phyloP scores from a whole-genome alignment of 2,329 filamentous ascomycete genomes.

The Paradendryphiella salina region DNA sequence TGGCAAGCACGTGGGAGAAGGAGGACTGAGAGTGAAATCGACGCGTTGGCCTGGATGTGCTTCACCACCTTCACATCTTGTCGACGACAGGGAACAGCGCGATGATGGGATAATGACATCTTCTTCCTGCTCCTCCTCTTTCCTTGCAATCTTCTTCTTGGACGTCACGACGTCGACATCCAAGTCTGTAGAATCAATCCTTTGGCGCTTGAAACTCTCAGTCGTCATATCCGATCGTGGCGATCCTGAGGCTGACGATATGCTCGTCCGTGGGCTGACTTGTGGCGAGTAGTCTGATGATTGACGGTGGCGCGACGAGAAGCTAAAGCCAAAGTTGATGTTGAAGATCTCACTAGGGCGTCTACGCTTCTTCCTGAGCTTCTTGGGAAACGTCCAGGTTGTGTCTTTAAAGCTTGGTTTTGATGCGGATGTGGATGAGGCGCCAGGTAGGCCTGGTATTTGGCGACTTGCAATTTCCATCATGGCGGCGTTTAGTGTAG shows the following conservation, averaged over 20 bases:
- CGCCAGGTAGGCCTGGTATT: background rate
- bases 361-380: conserved; percentile 10
- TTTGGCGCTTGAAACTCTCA: conserved; percentile 15
- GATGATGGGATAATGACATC: no score
- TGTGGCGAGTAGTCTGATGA: conserved; percentile 14
- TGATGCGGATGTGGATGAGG: background rate
- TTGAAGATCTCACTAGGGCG: conserved; percentile 18
- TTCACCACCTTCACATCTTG: conserved; percentile 1
- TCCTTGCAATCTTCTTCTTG: background rate
- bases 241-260: conserved; percentile 7
- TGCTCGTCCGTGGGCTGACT: conserved; percentile 19
- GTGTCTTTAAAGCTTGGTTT: conserved; percentile 4
- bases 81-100: background rate
- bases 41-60: conserved; percentile 18
- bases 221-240: background rate
- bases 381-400: conserved; percentile 10
- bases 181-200: conserved; percentile 15
- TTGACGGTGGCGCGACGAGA: conserved; percentile 6
- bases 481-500: conserved; percentile 10
- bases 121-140: no score
- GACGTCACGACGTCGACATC: background rate
- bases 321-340: conserved; percentile 16
- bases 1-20: background rate
- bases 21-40: conserved; percentile 10
- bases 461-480: conserved; percentile 10